Percentiles rank a stretch among this genome's conserved stretches.
Conservation (phyloP, 148 eudicot species). For the Limonium bicolor region DNA sequence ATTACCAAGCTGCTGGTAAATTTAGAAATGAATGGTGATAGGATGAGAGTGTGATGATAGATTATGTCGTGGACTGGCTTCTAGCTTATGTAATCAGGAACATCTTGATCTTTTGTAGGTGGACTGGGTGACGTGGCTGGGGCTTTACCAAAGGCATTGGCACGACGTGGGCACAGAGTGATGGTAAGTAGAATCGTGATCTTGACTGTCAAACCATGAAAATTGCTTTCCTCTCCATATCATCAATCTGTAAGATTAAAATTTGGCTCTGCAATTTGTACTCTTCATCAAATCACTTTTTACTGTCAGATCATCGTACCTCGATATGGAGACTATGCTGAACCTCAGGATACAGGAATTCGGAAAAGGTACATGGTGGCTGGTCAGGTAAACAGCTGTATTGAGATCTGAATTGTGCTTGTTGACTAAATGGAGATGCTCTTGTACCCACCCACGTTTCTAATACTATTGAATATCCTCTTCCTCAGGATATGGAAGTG, state of each 20-base stretch:
- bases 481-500: conserved; percentile 83
- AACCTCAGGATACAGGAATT: conserved; percentile 55
- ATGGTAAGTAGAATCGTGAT: conserved; percentile 41
- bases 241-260: not conserved
- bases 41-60: too few relatives aligned
- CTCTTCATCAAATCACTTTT: not conserved
- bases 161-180: conserved; percentile 95
- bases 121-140: conserved; percentile 99
- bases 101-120: conserved; percentile 35
- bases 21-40: too few relatives aligned
- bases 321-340: conserved; percentile 69
- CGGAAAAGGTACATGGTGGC: conserved; percentile 56
- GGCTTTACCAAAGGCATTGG: conserved; percentile 94
- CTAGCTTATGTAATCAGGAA: conserved; percentile 2
- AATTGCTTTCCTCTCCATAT: not conserved
- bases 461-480: not conserved
- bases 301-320: conserved; percentile 68
- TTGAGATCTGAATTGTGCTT: not conserved
- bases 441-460: too few relatives aligned
- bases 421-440: not conserved
- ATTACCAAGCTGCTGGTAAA: too few relatives aligned
- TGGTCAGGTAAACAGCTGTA: conserved; percentile 53
- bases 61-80: not conserved
- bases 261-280: not conserved
- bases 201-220: not conserved